A percentile compares a stretch with the other conserved stretches of the same genome.
Conservation (phyloP, 352 stramenopile species). For the Pythium brachiatum region DNA sequence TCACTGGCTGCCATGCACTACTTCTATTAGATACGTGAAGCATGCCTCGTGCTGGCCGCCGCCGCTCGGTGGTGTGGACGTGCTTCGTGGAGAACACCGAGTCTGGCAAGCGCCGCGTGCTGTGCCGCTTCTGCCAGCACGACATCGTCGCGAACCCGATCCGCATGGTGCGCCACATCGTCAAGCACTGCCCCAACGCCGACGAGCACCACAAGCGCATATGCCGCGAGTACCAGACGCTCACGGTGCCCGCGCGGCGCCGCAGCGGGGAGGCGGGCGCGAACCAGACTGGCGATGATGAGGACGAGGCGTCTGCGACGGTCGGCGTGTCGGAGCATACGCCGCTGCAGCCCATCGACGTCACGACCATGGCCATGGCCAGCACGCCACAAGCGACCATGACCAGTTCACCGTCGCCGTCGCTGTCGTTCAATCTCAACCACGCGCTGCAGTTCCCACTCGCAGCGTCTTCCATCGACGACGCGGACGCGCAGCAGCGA, state of each 20-base stretch:
- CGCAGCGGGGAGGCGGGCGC: not conserved
- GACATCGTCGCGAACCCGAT: conserved; percentile 44
- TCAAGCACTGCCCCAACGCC: conserved; percentile 36
- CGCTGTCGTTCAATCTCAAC: not conserved
- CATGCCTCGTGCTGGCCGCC: conserved; percentile 37
- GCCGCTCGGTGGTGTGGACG: conserved; percentile 43
- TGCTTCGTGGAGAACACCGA: conserved; percentile 38
- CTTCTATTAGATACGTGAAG: too few species aligned
- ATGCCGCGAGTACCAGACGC: conserved; percentile 40
- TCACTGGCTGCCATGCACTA: too few species aligned
- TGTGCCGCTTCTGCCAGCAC: conserved; percentile 48
- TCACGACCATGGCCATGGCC: not conserved
- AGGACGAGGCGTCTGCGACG: not conserved
- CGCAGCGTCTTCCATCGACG: not conserved
- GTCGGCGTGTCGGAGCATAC: not conserved
- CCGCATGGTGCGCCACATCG: conserved; percentile 49
- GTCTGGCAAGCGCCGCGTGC: conserved; percentile 38
- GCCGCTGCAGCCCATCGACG: not conserved
- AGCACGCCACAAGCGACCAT: not conserved
- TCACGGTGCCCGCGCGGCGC: conserved; percentile 28
- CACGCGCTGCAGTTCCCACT: conserved; percentile 1
- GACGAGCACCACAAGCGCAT: conserved; percentile 45
- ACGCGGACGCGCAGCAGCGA: not conserved
- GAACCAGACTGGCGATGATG: not conserved
- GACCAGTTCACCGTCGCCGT: not conserved